These are phyloP conservation scores for Apocynum venetum DNA, from an alignment of 257 asterid genomes.

Conservation along the genomic window DNA sequence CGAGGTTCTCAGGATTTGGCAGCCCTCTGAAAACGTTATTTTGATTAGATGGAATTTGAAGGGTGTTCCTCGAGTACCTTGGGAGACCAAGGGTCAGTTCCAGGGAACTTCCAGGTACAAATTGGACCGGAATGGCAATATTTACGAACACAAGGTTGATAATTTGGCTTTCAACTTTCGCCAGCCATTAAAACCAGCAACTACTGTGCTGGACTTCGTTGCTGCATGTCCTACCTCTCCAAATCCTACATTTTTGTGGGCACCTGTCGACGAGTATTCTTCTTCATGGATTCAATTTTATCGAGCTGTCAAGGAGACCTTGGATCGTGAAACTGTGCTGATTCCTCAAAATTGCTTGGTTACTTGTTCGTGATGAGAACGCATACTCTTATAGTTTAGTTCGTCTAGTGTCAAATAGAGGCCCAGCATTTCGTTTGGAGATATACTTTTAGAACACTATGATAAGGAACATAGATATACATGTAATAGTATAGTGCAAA, in stretches of 20 bases:
- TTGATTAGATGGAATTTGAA: constrained; percentile 68
- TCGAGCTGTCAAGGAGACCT: constrained; percentile 48
- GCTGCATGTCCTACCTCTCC: constrained; percentile 71
- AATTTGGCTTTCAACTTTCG: constrained; percentile 77
- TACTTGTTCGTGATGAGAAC: constrained; percentile 44
- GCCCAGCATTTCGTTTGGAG: constrained; percentile 4
- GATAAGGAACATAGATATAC: not conserved
- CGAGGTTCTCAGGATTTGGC: constrained; percentile 76
- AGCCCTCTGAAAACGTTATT: constrained; percentile 73
- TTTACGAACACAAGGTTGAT: constrained; percentile 87
- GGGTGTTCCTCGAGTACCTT: constrained; percentile 72
- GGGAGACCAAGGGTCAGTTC: constrained; percentile 84
- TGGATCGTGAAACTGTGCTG: constrained; percentile 38
- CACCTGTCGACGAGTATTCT: constrained; percentile 34
- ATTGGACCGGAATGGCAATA: constrained; percentile 70
- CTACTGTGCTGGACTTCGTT: constrained; percentile 69
- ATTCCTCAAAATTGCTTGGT: constrained; percentile 61
- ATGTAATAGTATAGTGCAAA: not conserved
- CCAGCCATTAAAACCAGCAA: constrained; percentile 55
- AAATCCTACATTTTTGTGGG: constrained; percentile 58
- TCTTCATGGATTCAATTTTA: constrained; percentile 63
- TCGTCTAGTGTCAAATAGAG: not conserved
- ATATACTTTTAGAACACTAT: not conserved
- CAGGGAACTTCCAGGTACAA: constrained; percentile 82
- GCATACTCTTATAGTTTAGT: not conserved